These are phyloP conservation scores for Lindgomyces ingoldianus DNA, from an alignment of 495 filamentous ascomycete species.

Conservation along the genomic window DNA sequence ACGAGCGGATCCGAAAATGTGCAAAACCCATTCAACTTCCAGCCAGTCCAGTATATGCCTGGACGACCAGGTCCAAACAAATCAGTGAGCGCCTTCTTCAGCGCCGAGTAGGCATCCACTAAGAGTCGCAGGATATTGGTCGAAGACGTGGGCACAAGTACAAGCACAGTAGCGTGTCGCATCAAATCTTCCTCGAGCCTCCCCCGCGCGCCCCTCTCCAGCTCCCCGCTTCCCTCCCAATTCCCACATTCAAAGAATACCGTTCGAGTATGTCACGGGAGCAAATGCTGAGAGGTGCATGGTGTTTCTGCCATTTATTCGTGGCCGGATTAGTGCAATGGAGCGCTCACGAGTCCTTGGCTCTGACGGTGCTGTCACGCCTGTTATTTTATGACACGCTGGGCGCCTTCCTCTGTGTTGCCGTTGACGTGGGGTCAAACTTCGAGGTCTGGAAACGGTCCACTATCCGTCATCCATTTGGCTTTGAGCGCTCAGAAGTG, in stretches of 20 bases:
- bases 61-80: constrained; percentile 75
- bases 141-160: constrained; percentile 95
- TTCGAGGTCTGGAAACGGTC: constrained; percentile 97
- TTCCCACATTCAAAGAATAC: constrained; percentile 87
- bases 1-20: constrained; percentile 50
- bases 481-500: constrained; percentile 81
- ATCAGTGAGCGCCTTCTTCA: constrained; percentile 59
- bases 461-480: constrained; percentile 91
- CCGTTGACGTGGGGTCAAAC: constrained; percentile 87
- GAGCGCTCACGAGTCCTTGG: constrained; percentile 80
- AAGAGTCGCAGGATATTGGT: constrained; percentile 60
- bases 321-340: constrained; percentile 82
- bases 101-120: constrained; percentile 4
- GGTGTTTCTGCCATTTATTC: constrained; percentile 85
- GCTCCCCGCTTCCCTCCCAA: constrained; percentile 87
- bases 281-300: constrained; percentile 77
- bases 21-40: constrained; percentile 86
- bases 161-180: constrained; percentile 94
- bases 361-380: constrained; percentile 89
- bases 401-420: constrained; percentile 88
- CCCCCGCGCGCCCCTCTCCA: constrained; percentile 81
- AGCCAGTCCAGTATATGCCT: constrained; percentile 63
- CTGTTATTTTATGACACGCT: constrained; percentile 93
- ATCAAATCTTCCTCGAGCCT: constrained; percentile 97
- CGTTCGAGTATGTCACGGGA: constrained; percentile 81